Evolutionary conservation across 2,329 filamentous ascomycete genomes (phyloP), one percentile per base, ranked within the genome.

Genomic region (Exophiala sp.): DNA sequence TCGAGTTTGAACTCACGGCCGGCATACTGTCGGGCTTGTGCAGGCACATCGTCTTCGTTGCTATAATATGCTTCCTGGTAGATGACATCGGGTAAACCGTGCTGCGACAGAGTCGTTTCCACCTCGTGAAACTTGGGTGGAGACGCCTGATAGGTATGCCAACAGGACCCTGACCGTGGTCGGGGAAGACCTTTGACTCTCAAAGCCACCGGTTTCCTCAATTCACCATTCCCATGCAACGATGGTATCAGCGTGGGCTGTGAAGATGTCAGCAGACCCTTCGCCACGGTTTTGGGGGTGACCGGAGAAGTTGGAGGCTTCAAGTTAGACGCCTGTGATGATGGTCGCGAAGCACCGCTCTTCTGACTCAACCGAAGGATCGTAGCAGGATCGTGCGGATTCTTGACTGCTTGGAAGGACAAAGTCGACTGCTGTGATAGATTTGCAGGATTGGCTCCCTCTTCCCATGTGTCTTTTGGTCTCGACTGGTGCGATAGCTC

Each of bases 61-160:
- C 89, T 86, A 64, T 95, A 97, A 62, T 84, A 90, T 0, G 90
- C 83, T 63, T 89, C 83, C 65, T 89, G 86, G 57, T 95, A 94
- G 42, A 96, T 77, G 11, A 86, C 77, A 50, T 83, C 74, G 0
- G 86, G 85, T 7, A 82, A 68, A 10, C 75, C 75, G 50, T 74
- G 67, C n/a, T 73, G 64, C 58, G 35, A 46, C 65, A 88, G 75
- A 0, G 81, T 84, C 1, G 70, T 69, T 2, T 70, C 63, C 1
- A 88, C 71, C 59, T 73, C 11, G 64, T 52, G 32, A 43, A 58
- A 22, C 37, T 48, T 50, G 48, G 53, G 27, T 32, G 40, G 7
- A 58, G 50, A 29, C 67, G 62, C 22, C 61, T 54, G 40, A 70
- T 45, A 57, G 19, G 43, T 18, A 2, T 52, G 37, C 24, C 52